Evolutionary conservation across 225 moss, liverwort and hornwort species (phyloP).

Genomic region (Neckera pumila): DNA sequence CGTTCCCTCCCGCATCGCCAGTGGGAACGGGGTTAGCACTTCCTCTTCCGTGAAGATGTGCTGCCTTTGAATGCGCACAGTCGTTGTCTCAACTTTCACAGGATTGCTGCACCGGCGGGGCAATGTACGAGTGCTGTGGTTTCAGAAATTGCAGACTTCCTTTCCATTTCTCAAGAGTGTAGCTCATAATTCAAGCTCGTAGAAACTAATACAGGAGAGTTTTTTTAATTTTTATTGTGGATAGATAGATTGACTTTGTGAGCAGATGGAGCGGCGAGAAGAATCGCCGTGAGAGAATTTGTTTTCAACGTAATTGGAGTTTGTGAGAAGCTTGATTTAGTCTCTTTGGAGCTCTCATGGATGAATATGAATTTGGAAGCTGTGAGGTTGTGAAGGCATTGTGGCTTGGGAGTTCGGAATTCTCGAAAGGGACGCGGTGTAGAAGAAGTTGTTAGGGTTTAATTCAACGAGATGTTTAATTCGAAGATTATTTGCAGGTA

Average conservation of each 20-base stretch:
- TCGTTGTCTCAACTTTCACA: neutral
- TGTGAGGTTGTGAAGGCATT: neutral
- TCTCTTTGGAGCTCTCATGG: neutral
- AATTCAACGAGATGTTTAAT: neutral
- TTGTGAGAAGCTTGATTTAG: neutral
- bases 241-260: neutral
- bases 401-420: neutral
- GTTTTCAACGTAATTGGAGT: neutral
- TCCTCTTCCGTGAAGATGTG: neutral
- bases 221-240: neutral
- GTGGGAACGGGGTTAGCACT: neutral
- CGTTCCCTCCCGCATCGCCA: neutral
- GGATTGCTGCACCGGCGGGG: neutral
- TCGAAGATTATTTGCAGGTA: neutral
- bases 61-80: neutral
- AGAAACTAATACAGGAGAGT: neutral
- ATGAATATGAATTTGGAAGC: neutral
- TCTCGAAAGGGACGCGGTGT: neutral
- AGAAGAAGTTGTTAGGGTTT: slow-evolving; percentile 5
- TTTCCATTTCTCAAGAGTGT: too few species aligned
- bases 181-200: neutral
- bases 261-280: neutral
- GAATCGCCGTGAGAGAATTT: neutral
- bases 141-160: neutral
- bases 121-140: neutral